Percentiles rank a stretch among this genome's conserved stretches.
Evolutionary conservation across 306 rosid genomes (phyloP).

Genomic region (Carpinus fangiana): DNA sequence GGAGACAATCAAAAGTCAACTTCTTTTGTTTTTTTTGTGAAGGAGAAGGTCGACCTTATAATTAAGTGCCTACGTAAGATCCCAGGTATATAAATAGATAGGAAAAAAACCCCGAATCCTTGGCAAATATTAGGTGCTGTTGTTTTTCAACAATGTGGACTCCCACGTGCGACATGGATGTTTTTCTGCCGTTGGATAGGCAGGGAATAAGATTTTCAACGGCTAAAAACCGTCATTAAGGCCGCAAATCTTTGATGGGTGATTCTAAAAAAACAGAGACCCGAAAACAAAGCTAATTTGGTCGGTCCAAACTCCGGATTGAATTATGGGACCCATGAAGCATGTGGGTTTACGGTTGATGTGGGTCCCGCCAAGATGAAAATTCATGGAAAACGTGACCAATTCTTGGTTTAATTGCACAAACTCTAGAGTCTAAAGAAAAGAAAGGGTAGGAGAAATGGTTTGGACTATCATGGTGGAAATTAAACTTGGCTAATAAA

Average conservation of each 20-base stretch:
- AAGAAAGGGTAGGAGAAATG: too few relatives aligned
- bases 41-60: background rate
- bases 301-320: background rate
- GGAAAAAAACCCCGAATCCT: background rate
- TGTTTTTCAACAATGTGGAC: constrained; percentile 21
- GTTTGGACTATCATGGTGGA: too few relatives aligned
- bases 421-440: too few relatives aligned
- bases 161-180: constrained; percentile 7
- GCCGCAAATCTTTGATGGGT: constrained; percentile 19
- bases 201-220: constrained; percentile 17
- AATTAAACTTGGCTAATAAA: too few relatives aligned
- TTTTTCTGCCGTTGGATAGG: constrained; percentile 15
- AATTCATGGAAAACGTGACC: background rate
- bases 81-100: background rate
- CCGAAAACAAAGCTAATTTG: too few relatives aligned
- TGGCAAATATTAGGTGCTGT: constrained; percentile 29
- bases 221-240: constrained; percentile 38
- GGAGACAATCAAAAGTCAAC: background rate
- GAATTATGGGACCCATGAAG: background rate
- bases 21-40: background rate
- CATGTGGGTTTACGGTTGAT: background rate
- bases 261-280: background rate
- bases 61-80: background rate
- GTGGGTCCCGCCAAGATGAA: constrained; percentile 11
- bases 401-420: too few relatives aligned